Evolutionary conservation across 1,139 yeast genomes (phyloP).

Genomic region (Pneumocystis jirovecii): DNA sequence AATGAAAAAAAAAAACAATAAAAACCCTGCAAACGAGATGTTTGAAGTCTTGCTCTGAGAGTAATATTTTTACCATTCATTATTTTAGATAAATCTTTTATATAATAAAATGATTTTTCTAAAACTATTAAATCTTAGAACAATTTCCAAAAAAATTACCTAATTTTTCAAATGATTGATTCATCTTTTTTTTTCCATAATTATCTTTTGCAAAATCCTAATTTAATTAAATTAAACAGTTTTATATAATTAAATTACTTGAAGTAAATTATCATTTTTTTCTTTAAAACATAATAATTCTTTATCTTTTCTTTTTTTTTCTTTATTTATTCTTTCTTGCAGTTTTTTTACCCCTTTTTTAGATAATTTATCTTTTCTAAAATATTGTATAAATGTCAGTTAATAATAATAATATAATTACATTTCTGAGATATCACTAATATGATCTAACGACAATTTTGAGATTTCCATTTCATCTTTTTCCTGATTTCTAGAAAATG

Average conservation of each 20-base stretch:
- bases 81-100: constrained; percentile 38
- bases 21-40: constrained; percentile 78
- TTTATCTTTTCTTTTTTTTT: background rate
- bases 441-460: background rate
- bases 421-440: background rate
- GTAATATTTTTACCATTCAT: constrained; percentile 68
- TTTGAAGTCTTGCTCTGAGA: constrained; percentile 88
- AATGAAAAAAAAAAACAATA: background rate
- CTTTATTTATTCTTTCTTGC: background rate
- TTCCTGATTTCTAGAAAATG: background rate
- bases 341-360: background rate
- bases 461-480: background rate
- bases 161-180: constrained; percentile 53
- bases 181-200: constrained; percentile 80
- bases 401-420: background rate
- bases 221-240: constrained; percentile 20
- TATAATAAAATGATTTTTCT: constrained; percentile 43
- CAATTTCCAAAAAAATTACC: background rate
- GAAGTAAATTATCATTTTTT: background rate
- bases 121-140: background rate
- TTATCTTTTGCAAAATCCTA: constrained; percentile 60
- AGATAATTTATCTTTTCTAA: background rate
- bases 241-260: background rate
- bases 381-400: background rate
- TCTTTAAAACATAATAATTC: background rate